phyloP scores from a whole-genome alignment of 2,329 filamentous ascomycete genomes.

The Cercospora sojina region DNA sequence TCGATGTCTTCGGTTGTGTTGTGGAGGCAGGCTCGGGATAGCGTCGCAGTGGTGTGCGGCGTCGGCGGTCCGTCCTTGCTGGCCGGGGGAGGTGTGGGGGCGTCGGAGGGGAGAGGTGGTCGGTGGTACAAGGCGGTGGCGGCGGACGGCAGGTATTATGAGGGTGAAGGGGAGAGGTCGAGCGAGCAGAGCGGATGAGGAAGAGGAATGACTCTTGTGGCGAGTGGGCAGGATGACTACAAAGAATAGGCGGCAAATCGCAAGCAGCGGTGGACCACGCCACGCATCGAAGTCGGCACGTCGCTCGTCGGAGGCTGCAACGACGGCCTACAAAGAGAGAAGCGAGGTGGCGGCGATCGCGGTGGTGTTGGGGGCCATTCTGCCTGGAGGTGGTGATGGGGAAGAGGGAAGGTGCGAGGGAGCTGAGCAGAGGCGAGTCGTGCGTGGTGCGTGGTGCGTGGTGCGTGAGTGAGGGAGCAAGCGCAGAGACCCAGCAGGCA shows the following conservation, averaged over 20 bases:
- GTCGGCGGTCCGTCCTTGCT: constrained; percentile 22
- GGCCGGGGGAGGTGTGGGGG: constrained; percentile 8
- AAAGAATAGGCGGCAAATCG: constrained; percentile 12
- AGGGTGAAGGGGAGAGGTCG: not conserved
- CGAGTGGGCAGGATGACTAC: constrained; percentile 9
- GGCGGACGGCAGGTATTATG: not conserved
- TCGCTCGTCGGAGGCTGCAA: not conserved
- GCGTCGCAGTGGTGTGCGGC: constrained; percentile 10
- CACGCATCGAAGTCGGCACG: constrained; percentile 1
- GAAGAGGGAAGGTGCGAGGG: constrained; percentile 53
- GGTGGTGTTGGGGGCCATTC: constrained; percentile 2
- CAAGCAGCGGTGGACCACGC: constrained; percentile 3
- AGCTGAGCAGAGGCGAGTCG: constrained; percentile 16
- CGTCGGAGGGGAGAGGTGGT: constrained; percentile 1
- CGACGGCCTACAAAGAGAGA: constrained; percentile 1
- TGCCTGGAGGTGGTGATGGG: constrained; percentile 1
- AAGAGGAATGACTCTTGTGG: constrained; percentile 6
- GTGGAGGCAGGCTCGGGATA: constrained; percentile 20
- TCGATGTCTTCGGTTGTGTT: not conserved
- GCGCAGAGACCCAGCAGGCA: not conserved
- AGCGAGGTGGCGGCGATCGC: constrained; percentile 4
- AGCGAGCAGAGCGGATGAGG: not conserved
- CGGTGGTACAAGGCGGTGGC: not conserved
- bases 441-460: too few species aligned
- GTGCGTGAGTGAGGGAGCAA: not conserved